Conservation (phyloP, 176 grass and related monocot species). For the Alopecurus myosuroides region DNA sequence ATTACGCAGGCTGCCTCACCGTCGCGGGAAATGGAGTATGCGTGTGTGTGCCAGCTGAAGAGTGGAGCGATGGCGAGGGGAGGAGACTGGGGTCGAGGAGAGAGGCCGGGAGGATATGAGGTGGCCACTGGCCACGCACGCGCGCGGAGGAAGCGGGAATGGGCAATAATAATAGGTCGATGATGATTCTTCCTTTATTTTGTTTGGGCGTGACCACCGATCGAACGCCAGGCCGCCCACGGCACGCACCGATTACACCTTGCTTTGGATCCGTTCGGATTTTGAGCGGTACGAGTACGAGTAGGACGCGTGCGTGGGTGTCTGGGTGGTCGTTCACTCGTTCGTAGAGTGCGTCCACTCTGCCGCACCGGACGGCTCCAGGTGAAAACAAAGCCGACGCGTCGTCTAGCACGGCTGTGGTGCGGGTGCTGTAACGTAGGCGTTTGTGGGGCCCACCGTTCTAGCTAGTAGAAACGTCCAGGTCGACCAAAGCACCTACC, state of each 20-base stretch:
- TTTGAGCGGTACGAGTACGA: too few relatives aligned
- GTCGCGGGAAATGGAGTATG: background rate
- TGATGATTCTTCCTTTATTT: background rate
- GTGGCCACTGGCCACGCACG: background rate
- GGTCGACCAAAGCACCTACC: background rate
- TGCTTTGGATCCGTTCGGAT: background rate
- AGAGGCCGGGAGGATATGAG: background rate
- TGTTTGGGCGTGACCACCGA: conserved; percentile 1
- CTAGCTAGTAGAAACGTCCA: background rate
- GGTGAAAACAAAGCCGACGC: background rate
- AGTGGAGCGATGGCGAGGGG: background rate
- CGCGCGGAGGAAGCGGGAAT: background rate
- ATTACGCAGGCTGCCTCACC: background rate
- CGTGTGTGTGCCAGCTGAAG: background rate
- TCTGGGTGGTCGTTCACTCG: background rate
- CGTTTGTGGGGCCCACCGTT: background rate
- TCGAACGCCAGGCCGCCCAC: background rate
- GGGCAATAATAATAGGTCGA: background rate
- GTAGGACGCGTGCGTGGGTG: too few relatives aligned
- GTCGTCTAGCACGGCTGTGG: background rate
- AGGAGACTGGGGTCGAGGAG: background rate
- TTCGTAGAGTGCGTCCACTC: background rate
- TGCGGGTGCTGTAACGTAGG: background rate
- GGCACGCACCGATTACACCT: background rate
- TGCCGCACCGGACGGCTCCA: background rate